A percentile compares a stretch with the other conserved stretches of the same genome.
Conservation (phyloP, 768 basidiomycete genomes). For the Lentinula guzmanii region DNA sequence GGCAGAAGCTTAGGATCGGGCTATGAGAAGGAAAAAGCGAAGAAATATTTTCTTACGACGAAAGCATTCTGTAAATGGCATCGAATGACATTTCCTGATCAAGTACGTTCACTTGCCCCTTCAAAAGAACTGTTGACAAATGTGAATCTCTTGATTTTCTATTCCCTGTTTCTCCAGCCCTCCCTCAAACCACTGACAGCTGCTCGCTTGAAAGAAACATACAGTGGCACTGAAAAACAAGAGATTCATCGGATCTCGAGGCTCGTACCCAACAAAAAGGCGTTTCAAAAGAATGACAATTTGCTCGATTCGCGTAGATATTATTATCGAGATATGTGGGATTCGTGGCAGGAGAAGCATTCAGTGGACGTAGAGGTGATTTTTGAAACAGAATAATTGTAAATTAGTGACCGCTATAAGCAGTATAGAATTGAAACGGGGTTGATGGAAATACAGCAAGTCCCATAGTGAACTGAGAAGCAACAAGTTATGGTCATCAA, state of each 20-base stretch:
- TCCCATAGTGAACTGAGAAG: too few species aligned
- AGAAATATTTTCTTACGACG: not conserved
- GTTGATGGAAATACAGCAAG: too few species aligned
- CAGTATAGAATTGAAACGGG: too few species aligned
- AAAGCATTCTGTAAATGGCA: conserved; percentile 3
- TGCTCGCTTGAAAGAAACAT: not conserved
- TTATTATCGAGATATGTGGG: conserved; percentile 1
- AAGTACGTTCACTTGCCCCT: not conserved
- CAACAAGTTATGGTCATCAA: too few species aligned
- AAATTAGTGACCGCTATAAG: not conserved
- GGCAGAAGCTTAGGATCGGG: too few species aligned
- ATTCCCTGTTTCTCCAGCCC: not conserved
- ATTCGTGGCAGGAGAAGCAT: not conserved
- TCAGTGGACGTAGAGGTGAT: not conserved
- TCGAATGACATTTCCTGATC: not conserved
- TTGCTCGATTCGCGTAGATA: not conserved
- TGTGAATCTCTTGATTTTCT: too few species aligned
- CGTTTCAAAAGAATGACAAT: not conserved
- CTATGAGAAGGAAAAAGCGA: not conserved
- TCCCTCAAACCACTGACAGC: not conserved
- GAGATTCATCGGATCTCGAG: conserved; percentile 1
- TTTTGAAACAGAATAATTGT: not conserved
- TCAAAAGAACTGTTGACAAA: not conserved
- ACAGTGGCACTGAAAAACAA: not conserved
- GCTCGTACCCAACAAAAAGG: not conserved